These are phyloP conservation scores for Coemansia sp. DNA, from an alignment of 192 early-diverging fungal species.

Conservation along the genomic window DNA sequence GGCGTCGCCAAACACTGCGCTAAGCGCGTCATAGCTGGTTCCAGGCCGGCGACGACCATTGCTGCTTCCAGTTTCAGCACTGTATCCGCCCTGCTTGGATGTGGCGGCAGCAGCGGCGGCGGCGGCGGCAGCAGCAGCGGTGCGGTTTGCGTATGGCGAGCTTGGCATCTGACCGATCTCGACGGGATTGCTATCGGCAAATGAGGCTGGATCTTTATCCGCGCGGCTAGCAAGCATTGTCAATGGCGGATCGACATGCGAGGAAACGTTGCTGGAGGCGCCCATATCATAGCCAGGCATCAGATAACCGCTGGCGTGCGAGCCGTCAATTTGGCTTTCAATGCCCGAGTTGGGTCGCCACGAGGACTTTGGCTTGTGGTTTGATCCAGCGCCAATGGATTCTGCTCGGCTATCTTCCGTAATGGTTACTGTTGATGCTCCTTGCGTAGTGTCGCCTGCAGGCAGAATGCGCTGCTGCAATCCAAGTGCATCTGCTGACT, in stretches of 20 bases:
- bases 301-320: neutral
- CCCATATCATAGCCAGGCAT: constrained; percentile 11
- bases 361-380: constrained; percentile 2
- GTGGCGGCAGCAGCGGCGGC: neutral
- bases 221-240: constrained; percentile 28
- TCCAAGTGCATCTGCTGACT: constrained; percentile 7
- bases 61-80: constrained; percentile 22
- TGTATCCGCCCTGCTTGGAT: constrained; percentile 13
- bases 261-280: constrained; percentile 37
- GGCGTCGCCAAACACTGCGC: constrained; percentile 32
- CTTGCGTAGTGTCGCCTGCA: constrained; percentile 1
- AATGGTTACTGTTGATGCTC: constrained; percentile 1
- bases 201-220: constrained; percentile 8
- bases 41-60: constrained; percentile 7
- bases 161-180: neutral
- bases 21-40: constrained; percentile 19
- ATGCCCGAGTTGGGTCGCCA: constrained; percentile 18
- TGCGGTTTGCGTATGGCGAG: constrained; percentile 3
- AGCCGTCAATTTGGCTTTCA: constrained; percentile 10
- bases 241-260: constrained; percentile 35
- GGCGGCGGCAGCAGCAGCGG: neutral
- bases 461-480: constrained; percentile 15
- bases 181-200: constrained; percentile 10
- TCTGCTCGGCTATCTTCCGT: constrained; percentile 1
- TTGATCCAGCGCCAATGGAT: neutral